Evolutionary conservation across 2,329 filamentous ascomycete species (phyloP), one percentile per base, ranked within the genome.

Genomic region (Exophiala sideris): DNA sequence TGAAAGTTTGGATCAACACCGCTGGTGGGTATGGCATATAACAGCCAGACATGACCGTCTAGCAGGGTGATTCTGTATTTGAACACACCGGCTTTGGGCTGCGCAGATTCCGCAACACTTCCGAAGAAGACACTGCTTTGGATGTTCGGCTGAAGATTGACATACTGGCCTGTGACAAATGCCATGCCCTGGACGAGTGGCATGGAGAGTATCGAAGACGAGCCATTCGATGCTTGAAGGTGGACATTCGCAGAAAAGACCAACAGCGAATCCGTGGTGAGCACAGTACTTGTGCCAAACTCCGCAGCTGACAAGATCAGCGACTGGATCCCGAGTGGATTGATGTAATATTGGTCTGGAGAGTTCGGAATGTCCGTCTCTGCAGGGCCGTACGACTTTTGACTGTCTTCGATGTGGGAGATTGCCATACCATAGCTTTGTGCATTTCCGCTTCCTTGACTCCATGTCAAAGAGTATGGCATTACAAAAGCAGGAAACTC

Each of bases 101-200:
- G 70, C 4, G 73, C 73, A n/a, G 73, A 74, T 35, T 73, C 73
- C 3, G 73, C 73, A 45, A 96, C 76, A 14, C 79, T 83, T 53
- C 79, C 78, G 75, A 92, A 95, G 56, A 86, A 87, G 1, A 94
- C 80, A 1, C 83, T 84, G 18, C 85, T 87, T 62, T 91, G 84
- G 40, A 97, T 78, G 3, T 85, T 66, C 0, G 92, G 92, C 6
- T 83, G 85, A 0, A 83, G 78, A 29, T 84, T 83, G 50, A 77
- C 78, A 70, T 91, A 97, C 14, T 87, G 70, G 0, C 79, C 91
- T 3, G 91, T 96, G 14, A 96, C 77, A 64, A 91, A 95, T 0
- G 83, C 86, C 84, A 95, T 94, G 9, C 94, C 94, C 67, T 97
- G 92, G 0, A 95, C 84, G 6, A 96, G 67, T 0, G 91, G 91